A percentile compares a stretch with the other conserved stretches of the same genome.
phyloP scores from a whole-genome alignment of 495 filamentous ascomycete genomes.

The Trichodelitschia bisporula region DNA sequence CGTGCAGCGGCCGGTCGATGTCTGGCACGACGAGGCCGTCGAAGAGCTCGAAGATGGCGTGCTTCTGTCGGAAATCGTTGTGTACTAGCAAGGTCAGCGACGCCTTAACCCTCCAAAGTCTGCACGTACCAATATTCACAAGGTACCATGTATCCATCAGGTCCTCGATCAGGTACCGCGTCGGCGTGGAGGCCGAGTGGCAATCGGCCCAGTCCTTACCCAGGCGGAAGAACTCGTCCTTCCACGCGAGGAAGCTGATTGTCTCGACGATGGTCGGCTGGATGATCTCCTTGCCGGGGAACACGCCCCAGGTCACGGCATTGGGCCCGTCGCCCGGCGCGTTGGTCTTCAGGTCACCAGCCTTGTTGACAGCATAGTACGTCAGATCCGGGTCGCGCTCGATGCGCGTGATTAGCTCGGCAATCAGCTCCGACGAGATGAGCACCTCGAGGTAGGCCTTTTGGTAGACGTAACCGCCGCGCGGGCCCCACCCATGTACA shows the following conservation, averaged over 20 bases:
- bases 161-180: constrained; percentile 52
- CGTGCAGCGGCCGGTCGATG: constrained; percentile 25
- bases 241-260: constrained; percentile 94
- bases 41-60: constrained; percentile 64
- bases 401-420: constrained; percentile 58
- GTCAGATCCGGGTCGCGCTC: constrained; percentile 58
- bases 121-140: constrained; percentile 65
- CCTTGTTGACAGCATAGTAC: constrained; percentile 74
- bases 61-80: constrained; percentile 74
- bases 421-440: constrained; percentile 51
- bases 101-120: constrained; percentile 9
- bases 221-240: constrained; percentile 86
- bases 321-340: constrained; percentile 67
- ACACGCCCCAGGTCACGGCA: constrained; percentile 97
- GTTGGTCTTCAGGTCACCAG: constrained; percentile 65
- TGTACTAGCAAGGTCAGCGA: constrained; percentile 36
- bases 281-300: constrained; percentile 94
- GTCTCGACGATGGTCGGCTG: constrained; percentile 99
- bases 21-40: constrained; percentile 46
- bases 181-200: constrained; percentile 53
- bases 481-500: constrained; percentile 81
- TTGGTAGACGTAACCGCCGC: constrained; percentile 92
- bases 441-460: constrained; percentile 93
- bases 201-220: constrained; percentile 89
- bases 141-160: constrained; percentile 83